These are phyloP conservation scores for Polyporus tsugae DNA, from an alignment of 1,284 basidiomycete species.

Conservation along the genomic window DNA sequence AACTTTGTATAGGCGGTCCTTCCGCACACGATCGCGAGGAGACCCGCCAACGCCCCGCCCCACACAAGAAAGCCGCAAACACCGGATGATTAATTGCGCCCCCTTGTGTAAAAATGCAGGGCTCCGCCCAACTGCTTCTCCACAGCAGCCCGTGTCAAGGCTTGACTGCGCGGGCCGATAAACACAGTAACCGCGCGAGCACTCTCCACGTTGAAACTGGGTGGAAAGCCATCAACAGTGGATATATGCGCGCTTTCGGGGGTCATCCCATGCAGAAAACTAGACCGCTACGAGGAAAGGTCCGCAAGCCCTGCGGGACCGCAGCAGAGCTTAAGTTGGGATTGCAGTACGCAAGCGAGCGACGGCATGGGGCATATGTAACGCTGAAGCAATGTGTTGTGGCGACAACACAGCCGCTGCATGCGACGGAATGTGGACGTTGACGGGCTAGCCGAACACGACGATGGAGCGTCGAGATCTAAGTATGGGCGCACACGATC, in stretches of 20 bases:
- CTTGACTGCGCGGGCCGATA: too few species aligned
- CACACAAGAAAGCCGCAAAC: too few species aligned
- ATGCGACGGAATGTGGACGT: not conserved
- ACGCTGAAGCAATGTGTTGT: not conserved
- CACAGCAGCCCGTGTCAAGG: too few species aligned
- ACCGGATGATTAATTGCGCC: too few species aligned
- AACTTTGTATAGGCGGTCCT: too few species aligned
- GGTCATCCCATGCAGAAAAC: not conserved
- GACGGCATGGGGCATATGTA: not conserved
- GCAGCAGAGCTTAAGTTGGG: slow-evolving; percentile 1
- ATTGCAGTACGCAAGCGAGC: not conserved
- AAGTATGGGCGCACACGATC: slow-evolving; percentile 11
- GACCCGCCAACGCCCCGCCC: too few species aligned
- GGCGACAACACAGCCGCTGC: not conserved
- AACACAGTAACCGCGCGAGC: too few species aligned
- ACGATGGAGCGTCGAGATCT: not conserved
- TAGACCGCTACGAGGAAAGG: not conserved
- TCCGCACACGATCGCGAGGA: too few species aligned
- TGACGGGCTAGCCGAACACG: slow-evolving; percentile 5
- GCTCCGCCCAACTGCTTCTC: too few species aligned
- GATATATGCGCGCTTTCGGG: not conserved
- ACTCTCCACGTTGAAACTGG: too few species aligned
- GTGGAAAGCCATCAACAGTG: not conserved
- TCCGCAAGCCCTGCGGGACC: not conserved
- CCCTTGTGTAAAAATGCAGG: too few species aligned